phyloP scores from a whole-genome alignment of 371 early-diverging fungal species.

The Polyrhizophydium stewartii region DNA sequence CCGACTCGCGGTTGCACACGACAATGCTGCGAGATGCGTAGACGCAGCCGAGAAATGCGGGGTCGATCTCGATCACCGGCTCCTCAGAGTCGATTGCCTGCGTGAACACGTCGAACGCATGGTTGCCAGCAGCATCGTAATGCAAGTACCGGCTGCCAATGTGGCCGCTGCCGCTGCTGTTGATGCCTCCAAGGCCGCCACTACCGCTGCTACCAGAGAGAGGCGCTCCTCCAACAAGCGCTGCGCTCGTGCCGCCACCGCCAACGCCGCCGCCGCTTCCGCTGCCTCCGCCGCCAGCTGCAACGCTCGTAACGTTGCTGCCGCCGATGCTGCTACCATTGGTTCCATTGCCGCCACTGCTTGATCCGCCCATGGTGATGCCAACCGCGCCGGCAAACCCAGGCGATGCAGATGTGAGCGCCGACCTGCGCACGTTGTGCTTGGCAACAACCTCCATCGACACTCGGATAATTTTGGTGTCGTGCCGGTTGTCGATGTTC shows the following conservation, averaged over 20 bases:
- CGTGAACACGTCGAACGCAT: conserved; percentile 64
- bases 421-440: conserved; percentile 46
- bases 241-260: no score
- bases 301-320: no score
- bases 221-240: no score
- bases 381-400: no score
- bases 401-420: not conserved
- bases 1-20: conserved; percentile 61
- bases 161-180: not conserved
- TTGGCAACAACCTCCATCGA: conserved; percentile 66
- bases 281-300: no score
- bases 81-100: conserved; percentile 49
- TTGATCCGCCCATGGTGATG: no score
- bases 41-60: conserved; percentile 59
- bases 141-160: not conserved
- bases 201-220: no score
- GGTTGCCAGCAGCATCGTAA: conserved; percentile 21
- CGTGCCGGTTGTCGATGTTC: conserved; percentile 61
- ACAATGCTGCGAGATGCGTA: conserved; percentile 62
- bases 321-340: no score
- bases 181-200: not conserved
- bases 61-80: conserved; percentile 55
- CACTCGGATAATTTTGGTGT: conserved; percentile 61
- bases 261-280: no score
- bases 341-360: no score